Conservation (phyloP, 1,284 basidiomycete genomes). For the Tetrapyrgos nigripes region DNA sequence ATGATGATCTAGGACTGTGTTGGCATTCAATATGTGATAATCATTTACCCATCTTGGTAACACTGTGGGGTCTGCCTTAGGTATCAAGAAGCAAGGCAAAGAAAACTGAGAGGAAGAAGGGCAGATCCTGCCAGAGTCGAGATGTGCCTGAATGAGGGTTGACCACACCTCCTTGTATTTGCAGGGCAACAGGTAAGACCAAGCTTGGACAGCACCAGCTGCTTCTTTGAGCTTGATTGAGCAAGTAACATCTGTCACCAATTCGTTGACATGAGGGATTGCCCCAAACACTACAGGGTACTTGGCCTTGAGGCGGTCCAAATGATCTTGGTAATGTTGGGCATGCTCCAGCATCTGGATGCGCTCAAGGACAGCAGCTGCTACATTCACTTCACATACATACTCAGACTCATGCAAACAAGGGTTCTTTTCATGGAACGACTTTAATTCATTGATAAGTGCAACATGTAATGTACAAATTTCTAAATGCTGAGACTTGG, state of each 20-base stretch:
- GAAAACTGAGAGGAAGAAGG: constrained; percentile 30
- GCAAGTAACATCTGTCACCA: constrained; percentile 12
- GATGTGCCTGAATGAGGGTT: constrained; percentile 33
- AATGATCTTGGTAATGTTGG: constrained; percentile 8
- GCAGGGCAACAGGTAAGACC: too few relatives aligned
- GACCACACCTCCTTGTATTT: too few relatives aligned
- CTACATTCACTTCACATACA: constrained; percentile 1
- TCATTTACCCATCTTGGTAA: constrained; percentile 43
- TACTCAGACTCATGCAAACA: neutral
- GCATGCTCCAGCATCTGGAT: constrained; percentile 19
- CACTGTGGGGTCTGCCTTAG: constrained; percentile 37
- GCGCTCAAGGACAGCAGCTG: constrained; percentile 14
- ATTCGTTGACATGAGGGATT: neutral
- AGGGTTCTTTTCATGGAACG: constrained; percentile 2
- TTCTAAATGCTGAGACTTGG: neutral
- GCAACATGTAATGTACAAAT: neutral
- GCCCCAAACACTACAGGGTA: constrained; percentile 19
- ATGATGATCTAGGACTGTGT: neutral
- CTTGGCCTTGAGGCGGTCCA: constrained; percentile 16
- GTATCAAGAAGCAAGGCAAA: constrained; percentile 38
- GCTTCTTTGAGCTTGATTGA: constrained; percentile 30
- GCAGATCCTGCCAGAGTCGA: constrained; percentile 29
- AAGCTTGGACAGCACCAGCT: constrained; percentile 24
- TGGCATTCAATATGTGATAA: constrained; percentile 30
- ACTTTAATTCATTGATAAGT: neutral